Evolutionary conservation across 179 eudicot species (phyloP).

Genomic region (Gypsophila paniculata): DNA sequence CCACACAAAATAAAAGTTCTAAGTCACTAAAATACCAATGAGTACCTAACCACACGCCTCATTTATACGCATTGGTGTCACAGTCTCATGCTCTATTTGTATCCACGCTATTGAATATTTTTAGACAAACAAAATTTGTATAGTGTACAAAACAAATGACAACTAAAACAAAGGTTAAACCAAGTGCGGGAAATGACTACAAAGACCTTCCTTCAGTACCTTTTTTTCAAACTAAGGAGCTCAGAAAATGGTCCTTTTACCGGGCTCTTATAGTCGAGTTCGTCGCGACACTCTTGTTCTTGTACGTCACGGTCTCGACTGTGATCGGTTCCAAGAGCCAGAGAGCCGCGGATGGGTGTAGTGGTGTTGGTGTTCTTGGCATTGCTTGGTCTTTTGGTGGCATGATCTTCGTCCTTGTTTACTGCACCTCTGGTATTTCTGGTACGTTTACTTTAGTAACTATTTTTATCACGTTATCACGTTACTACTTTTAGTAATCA

Average conservation of each 20-base stretch:
- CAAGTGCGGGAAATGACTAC: background rate
- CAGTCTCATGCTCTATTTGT: no score
- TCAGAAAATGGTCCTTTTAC: slow-evolving; percentile 20
- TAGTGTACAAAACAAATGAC: no score
- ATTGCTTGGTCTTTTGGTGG: slow-evolving; percentile 33
- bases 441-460: background rate
- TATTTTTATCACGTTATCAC: background rate
- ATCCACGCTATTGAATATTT: no score
- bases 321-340: slow-evolving; percentile 17
- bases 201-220: slow-evolving; percentile 23
- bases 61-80: no score
- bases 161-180: no score
- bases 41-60: no score
- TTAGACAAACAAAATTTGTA: no score
- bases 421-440: slow-evolving; percentile 28
- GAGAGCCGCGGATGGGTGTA: slow-evolving; percentile 11
- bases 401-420: background rate
- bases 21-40: no score
- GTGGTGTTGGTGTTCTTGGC: slow-evolving; percentile 24
- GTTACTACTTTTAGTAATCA: no score
- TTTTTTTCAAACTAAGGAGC: slow-evolving; percentile 13
- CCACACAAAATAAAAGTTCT: no score
- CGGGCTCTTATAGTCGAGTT: slow-evolving; percentile 25
- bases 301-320: slow-evolving; percentile 23
- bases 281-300: slow-evolving; percentile 22